Conservation (phyloP, 352 stramenopile species). For the Halophytophthora polymorphica region DNA sequence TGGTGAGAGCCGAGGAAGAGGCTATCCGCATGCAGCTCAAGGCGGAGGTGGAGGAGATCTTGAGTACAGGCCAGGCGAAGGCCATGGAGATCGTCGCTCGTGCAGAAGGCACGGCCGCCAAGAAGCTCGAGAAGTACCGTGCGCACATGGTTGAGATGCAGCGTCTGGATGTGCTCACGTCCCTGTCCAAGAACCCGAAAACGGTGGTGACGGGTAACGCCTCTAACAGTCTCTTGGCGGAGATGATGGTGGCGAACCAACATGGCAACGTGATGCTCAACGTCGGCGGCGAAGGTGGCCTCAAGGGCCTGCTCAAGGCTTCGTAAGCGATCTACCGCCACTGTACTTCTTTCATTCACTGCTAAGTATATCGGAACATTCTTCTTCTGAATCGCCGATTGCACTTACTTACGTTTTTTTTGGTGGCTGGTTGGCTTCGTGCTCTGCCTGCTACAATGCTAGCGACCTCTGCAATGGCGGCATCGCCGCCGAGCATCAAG, state of each 20-base stretch:
- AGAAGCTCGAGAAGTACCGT: conserved; percentile 41
- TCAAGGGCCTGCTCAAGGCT: conserved; percentile 22
- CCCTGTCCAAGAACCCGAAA: conserved; percentile 39
- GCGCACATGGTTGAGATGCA: conserved; percentile 36
- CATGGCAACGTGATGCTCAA: conserved; percentile 45
- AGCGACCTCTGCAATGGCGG: no score
- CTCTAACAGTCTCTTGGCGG: conserved; percentile 48
- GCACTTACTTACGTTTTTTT: no score
- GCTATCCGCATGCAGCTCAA: conserved; percentile 36
- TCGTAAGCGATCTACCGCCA: conserved; percentile 18
- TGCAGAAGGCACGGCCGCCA: conserved; percentile 32
- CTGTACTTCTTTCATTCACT: no score
- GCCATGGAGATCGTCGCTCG: conserved; percentile 36
- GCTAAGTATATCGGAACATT: no score
- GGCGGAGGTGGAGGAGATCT: conserved; percentile 31
- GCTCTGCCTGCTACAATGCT: no score
- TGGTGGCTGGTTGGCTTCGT: no score
- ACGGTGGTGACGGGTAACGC: conserved; percentile 38
- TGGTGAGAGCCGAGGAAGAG: conserved; percentile 36
- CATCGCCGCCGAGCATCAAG: no score
- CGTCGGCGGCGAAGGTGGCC: conserved; percentile 15
- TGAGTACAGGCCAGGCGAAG: conserved; percentile 24
- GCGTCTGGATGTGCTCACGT: conserved; percentile 34
- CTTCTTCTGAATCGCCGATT: no score
- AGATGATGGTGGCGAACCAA: conserved; percentile 43